Conservation (phyloP, 164 flowering plant genomes). For the Macadamia tetraphylla region DNA sequence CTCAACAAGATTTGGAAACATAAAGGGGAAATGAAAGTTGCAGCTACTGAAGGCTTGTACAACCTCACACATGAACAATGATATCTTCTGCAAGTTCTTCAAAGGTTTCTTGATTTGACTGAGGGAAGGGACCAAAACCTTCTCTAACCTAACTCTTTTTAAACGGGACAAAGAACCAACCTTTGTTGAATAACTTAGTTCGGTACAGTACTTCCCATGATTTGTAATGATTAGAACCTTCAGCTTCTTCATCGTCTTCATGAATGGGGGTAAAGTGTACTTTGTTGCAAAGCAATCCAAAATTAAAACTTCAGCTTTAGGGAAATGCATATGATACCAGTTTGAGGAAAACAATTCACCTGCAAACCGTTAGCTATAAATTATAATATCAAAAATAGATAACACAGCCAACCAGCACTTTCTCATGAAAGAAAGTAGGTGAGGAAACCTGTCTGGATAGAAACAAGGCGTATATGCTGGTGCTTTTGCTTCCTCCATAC, state of each 20-base stretch:
- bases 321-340: constrained; percentile 18
- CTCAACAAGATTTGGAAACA: constrained; percentile 13
- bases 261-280: constrained; percentile 21
- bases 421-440: background rate
- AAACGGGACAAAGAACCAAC: too few relatives aligned
- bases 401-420: background rate
- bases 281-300: constrained; percentile 17
- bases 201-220: constrained; percentile 9
- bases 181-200: constrained; percentile 2
- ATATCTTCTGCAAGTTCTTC: background rate
- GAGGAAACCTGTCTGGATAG: constrained; percentile 33
- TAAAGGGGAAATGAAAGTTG: background rate
- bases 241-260: constrained; percentile 18
- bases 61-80: constrained; percentile 16
- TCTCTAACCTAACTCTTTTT: background rate
- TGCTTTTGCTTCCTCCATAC: constrained; percentile 16
- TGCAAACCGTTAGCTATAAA: background rate
- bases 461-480: constrained; percentile 27
- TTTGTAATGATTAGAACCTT: constrained; percentile 23
- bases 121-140: background rate
- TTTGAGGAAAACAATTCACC: constrained; percentile 24
- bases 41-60: constrained; percentile 6
- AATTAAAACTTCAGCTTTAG: constrained; percentile 24
- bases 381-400: background rate
- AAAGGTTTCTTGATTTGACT: background rate